These are phyloP conservation scores for Nepenthes alata DNA, from an alignment of 179 eudicot genomes.

Conservation along the genomic window DNA sequence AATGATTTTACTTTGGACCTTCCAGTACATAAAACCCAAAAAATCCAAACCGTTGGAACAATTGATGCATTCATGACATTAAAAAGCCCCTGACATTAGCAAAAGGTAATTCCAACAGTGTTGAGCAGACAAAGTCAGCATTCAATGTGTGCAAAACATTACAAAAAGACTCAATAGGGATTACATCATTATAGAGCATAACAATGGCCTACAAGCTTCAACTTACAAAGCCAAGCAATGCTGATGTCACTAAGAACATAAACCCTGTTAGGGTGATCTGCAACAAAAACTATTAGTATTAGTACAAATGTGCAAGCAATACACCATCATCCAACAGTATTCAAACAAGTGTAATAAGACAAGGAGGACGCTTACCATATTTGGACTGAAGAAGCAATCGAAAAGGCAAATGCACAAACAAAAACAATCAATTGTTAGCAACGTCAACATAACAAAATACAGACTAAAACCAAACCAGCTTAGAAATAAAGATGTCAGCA, in stretches of 20 bases:
- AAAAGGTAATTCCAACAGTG: no score
- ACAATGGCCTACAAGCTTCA: not conserved
- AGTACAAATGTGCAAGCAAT: not conserved
- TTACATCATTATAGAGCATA: not conserved
- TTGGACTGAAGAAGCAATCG: conserved; percentile 69
- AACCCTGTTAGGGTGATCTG: conserved; percentile 94
- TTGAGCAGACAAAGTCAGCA: no score
- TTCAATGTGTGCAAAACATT: no score
- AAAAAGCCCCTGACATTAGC: no score
- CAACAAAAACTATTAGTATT: not conserved
- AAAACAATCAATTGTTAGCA: conserved; percentile 14
- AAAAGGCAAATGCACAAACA: conserved; percentile 17
- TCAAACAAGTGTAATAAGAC: not conserved
- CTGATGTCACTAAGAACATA: conserved; percentile 68
- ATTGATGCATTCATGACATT: no score
- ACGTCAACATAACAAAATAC: not conserved
- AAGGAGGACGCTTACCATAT: conserved; percentile 45
- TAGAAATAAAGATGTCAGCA: no score
- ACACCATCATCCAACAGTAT: not conserved
- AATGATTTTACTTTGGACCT: no score
- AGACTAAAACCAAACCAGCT: no score
- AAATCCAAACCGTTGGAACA: no score
- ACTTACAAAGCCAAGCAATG: conserved; percentile 92
- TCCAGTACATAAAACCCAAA: no score
- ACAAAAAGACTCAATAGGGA: not conserved